Evolutionary conservation across 2,329 filamentous ascomycete genomes (phyloP).

Genomic region (Huntiella omanensis): DNA sequence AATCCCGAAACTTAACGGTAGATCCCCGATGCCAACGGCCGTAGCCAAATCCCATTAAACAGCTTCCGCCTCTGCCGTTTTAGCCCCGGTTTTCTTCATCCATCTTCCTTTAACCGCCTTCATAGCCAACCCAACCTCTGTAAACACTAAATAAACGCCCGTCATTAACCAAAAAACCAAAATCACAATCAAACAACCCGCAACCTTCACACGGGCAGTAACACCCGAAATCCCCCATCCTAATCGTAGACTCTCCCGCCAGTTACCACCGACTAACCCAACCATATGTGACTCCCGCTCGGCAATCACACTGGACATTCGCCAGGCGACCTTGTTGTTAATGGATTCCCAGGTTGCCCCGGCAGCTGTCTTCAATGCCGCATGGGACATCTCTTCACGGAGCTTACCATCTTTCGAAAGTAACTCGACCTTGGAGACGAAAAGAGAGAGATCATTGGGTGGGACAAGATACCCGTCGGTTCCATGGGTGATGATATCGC

Average conservation of each 20-base stretch:
- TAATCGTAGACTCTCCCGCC: background rate
- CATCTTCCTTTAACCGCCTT: too few species aligned
- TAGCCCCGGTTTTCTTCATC: too few species aligned
- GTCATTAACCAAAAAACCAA: conserved; percentile 30
- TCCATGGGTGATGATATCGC: conserved; percentile 43
- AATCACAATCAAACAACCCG: conserved; percentile 27
- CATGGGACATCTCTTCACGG: conserved; percentile 25
- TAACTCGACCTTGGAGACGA: conserved; percentile 32
- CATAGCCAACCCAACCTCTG: conserved; percentile 18
- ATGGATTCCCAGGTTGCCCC: conserved; percentile 54
- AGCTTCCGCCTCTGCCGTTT: too few species aligned
- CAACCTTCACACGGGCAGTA: conserved; percentile 16
- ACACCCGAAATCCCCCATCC: background rate
- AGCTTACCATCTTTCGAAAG: conserved; percentile 27
- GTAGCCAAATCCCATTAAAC: too few species aligned
- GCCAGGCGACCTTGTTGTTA: conserved; percentile 49
- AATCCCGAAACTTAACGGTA: too few species aligned
- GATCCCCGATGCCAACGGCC: too few species aligned
- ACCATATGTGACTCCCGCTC: conserved; percentile 17
- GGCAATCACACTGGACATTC: conserved; percentile 35
- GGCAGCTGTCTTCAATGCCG: conserved; percentile 36
- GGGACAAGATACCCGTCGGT: conserved; percentile 41
- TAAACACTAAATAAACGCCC: conserved; percentile 29
- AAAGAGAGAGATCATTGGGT: conserved; percentile 38
- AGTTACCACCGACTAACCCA: too few species aligned